Conservation (phyloP, 768 basidiomycete genomes). For the Podaxis sp. region DNA sequence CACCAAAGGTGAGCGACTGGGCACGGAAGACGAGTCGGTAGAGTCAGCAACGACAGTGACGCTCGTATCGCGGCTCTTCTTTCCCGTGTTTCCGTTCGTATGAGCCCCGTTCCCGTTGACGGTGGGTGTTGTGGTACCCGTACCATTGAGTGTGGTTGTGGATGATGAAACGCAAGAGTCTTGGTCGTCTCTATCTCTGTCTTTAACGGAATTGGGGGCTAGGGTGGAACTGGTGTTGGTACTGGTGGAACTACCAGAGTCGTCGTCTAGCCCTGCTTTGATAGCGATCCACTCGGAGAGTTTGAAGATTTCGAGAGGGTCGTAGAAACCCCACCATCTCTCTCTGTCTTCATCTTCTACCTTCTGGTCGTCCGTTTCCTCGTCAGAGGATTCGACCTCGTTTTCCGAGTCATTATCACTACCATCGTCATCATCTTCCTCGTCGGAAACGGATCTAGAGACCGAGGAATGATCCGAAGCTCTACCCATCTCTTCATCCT, state of each 20-base stretch:
- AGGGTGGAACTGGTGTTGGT: not conserved
- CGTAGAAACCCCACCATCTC: conserved; percentile 76
- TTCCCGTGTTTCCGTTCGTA: not conserved
- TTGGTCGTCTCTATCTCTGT: not conserved
- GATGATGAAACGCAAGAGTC: conserved; percentile 14
- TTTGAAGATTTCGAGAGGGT: conserved; percentile 59
- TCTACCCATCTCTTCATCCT: conserved; percentile 8
- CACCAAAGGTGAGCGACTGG: not conserved
- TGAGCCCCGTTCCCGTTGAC: conserved; percentile 8
- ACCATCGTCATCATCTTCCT: conserved; percentile 3
- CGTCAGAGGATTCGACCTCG: not conserved
- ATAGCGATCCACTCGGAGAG: conserved; percentile 62
- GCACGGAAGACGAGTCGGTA: not conserved
- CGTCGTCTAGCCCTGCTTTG: conserved; percentile 39
- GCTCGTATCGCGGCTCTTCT: conserved; percentile 8
- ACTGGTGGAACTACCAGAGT: conserved; percentile 14
- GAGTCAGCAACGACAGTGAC: conserved; percentile 12
- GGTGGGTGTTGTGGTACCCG: conserved; percentile 2
- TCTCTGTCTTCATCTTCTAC: conserved; percentile 36
- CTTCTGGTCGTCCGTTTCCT: conserved; percentile 11
- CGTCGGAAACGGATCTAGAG: not conserved
- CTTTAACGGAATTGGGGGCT: not conserved
- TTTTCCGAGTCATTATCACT: conserved; percentile 19
- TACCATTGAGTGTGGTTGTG: conserved; percentile 10
- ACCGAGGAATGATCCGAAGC: not conserved